Base-by-base conservation (phyloP, 2,329 filamentous ascomycete species). In the Penicillium vulpinum region DNA sequence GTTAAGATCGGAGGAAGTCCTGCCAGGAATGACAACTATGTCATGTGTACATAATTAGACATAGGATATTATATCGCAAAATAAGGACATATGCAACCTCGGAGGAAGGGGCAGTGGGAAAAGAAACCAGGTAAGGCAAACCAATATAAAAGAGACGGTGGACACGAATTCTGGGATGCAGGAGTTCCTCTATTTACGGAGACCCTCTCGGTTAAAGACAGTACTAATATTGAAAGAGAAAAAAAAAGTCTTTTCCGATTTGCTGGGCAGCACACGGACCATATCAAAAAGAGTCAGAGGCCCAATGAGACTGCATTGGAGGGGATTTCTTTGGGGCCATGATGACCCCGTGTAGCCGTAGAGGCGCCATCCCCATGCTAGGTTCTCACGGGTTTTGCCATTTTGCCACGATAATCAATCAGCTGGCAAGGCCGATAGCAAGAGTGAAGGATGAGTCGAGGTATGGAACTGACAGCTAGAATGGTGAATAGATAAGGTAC, bases 381-480 rank as follows among this genome's bases (percentile, higher is more conserved):
- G 35, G 38, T 54, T 49, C 31, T 51, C 49, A 22, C 29, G n/a
- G 11, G 39, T 26, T 51, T 51, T 52, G 33, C 22, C 43, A 35
- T 45, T 46, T 62, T 41, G 62, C 62, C 63, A 62, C 60, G 44
- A 59, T 52, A 28, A 43, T 57, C 65, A 64, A 61, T 61, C 60
- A 61, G 62, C 60, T 59, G 54, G 47, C 26, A 39, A 47, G 33
- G 18, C 54, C 26, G 38, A 52, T 40, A 22, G 22, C 15, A 13
- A 26, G 24, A 45, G 24, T 39, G 15, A 31, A 41, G 38, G 18
- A 53, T 54, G 33, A 35, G 22, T 29, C 35, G 31, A 47, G 47
- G 41, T 39, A 38, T 47, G 44, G 52, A 41, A 51, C 35, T 33
- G 53, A 47, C 24, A 33, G 2, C n/a, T 24, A 24, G 15, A 40